Evolutionary conservation across 352 stramenopile species (phyloP).

Genomic region (Phytophthora pinifolia): DNA sequence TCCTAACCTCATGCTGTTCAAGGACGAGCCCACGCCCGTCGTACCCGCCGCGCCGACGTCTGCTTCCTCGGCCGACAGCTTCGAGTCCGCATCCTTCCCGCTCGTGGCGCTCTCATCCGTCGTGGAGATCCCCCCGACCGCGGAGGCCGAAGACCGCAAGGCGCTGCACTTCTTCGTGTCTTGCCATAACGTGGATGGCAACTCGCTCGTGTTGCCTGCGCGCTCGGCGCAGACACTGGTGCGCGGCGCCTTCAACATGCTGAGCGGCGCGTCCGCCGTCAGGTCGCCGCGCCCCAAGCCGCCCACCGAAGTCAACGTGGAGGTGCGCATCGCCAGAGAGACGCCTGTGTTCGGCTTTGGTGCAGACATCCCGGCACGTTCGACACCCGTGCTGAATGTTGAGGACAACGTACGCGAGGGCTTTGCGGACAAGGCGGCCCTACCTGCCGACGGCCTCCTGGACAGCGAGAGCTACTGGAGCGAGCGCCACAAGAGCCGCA

Average conservation of each 20-base stretch:
- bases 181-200: slow-evolving; percentile 62
- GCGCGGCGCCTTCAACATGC: slow-evolving; percentile 72
- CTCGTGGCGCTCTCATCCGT: slow-evolving; percentile 1
- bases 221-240: slow-evolving; percentile 74
- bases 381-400: slow-evolving; percentile 4
- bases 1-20: slow-evolving; percentile 51
- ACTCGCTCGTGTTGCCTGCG: slow-evolving; percentile 41
- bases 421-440: slow-evolving; percentile 15
- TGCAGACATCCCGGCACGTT: slow-evolving; percentile 5
- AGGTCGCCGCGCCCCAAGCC: slow-evolving; percentile 54
- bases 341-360: slow-evolving; percentile 36
- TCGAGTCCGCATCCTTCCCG: background rate
- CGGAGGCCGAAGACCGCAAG: slow-evolving; percentile 9
- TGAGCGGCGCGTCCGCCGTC: slow-evolving; percentile 37
- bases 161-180: slow-evolving; percentile 74
- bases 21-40: slow-evolving; percentile 31
- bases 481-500: slow-evolving; percentile 61
- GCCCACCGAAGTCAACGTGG: slow-evolving; percentile 65
- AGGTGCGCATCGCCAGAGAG: slow-evolving; percentile 62
- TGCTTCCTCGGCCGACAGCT: slow-evolving; percentile 6
- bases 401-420: slow-evolving; percentile 17
- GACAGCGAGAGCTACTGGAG: slow-evolving; percentile 70
- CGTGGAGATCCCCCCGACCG: slow-evolving; percentile 3
- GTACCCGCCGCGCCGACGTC: slow-evolving; percentile 5
- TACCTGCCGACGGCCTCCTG: slow-evolving; percentile 30